These are phyloP conservation scores for Marsdenia floribunda DNA, from an alignment of 257 asterid species.

Conservation along the genomic window DNA sequence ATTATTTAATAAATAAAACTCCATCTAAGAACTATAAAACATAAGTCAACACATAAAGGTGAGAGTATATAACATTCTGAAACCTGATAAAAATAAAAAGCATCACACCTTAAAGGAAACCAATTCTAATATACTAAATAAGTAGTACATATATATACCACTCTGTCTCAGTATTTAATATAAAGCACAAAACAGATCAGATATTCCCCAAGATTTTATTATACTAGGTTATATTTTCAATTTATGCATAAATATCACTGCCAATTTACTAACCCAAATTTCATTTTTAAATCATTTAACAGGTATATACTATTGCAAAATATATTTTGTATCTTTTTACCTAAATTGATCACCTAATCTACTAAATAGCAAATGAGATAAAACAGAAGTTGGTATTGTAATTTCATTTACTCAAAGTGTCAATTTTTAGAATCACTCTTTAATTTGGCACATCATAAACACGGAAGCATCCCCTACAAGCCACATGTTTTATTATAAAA, in stretches of 20 bases:
- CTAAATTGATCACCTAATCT: not conserved
- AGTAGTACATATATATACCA: not conserved
- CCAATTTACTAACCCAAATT: not conserved
- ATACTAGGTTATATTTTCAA: not conserved
- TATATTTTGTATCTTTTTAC: not conserved
- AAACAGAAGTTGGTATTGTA: not conserved
- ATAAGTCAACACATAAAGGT: not conserved
- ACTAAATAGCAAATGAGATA: not conserved
- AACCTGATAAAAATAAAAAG: not conserved
- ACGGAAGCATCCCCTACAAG: not conserved
- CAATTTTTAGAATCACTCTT: not conserved
- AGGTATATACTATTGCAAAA: not conserved
- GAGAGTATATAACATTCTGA: not conserved
- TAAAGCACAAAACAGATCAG: not conserved
- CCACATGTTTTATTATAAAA: not conserved
- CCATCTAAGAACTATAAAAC: not conserved
- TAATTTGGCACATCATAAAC: not conserved
- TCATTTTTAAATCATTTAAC: not conserved
- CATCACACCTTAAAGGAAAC: not conserved
- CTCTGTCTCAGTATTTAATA: not conserved
- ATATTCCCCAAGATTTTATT: not conserved
- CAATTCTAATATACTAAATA: not conserved
- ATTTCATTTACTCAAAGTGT: not conserved
- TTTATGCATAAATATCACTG: not conserved
- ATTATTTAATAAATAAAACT: not conserved